Conservation (phyloP, 257 asterid species). For the Cruciata laevipes region DNA sequence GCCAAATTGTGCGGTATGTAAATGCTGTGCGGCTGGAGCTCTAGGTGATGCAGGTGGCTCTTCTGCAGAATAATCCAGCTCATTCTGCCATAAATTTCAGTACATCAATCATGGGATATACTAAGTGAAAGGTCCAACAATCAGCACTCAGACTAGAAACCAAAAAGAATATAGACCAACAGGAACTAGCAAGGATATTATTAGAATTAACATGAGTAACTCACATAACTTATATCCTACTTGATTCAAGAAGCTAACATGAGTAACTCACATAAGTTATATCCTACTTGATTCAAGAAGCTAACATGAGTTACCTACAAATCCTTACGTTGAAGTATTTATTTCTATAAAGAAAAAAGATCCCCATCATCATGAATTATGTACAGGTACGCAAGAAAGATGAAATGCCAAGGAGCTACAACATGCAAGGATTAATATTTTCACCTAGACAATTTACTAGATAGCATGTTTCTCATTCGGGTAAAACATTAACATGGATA, state of each 20-base stretch:
- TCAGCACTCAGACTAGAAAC: background rate
- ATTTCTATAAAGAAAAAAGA: background rate
- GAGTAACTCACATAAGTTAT: too few relatives aligned
- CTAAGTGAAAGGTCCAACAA: background rate
- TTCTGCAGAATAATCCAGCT: slow-evolving; percentile 36
- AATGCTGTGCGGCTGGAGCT: slow-evolving; percentile 27
- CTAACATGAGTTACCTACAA: background rate
- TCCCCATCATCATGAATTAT: background rate
- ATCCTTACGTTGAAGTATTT: background rate
- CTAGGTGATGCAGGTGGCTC: slow-evolving; percentile 40
- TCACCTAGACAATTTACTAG: background rate
- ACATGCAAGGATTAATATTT: background rate
- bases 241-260: too few relatives aligned
- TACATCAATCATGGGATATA: background rate
- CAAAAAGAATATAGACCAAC: background rate
- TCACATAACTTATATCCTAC: too few relatives aligned
- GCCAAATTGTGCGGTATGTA: slow-evolving; percentile 25
- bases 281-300: too few relatives aligned
- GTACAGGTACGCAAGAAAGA: background rate
- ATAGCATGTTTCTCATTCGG: background rate
- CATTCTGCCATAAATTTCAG: slow-evolving; percentile 21
- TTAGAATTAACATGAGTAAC: background rate
- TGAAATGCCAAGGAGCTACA: background rate
- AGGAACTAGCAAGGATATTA: background rate
- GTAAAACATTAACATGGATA: background rate